Base-by-base conservation (phyloP, 140 eudicot species). In the Ambrosia hybrid region DNA sequence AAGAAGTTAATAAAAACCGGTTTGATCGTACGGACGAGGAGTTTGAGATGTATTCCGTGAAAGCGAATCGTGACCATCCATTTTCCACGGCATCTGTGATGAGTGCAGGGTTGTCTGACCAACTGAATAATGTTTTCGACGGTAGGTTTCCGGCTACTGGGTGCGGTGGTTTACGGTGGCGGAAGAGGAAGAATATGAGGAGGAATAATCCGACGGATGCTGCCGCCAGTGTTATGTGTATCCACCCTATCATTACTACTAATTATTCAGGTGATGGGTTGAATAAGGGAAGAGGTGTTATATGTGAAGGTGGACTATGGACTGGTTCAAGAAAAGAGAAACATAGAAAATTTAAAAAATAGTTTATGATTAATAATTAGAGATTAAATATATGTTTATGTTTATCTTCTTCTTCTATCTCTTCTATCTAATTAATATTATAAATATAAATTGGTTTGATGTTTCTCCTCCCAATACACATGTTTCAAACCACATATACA, bases 101-200 rank as follows among this genome's bases (percentile, higher is more conserved):
- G 3, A 90, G 90, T 1, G 91, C 67, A 39, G 96, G 98, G 78
- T 92, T 88, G 67, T 92, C 95, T n/a, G 83, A 69, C 98, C 98
- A 92, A 6, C 36, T 80, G 79, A 92, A 92, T 56, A 81, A 33
- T 0, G 81, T 75, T 34, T 72, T 86, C 0, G 87, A 51, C 1
- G 86, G 57, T 16, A 17, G 34, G 34, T 43, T n/a, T 37, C 79
- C 68, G 73, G 80, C 36, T 15, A 33, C 10, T 4, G 74, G 65
- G 55, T 21, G 74, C 2, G 78, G 49, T 21, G 73, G 66, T 62
- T 30, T 71, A 33, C 53, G 68, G 65, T 63, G 56, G 67, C 65
- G 36, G 60, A 86, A 9, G 17, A 81, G 48, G 57, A 75, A 41
- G 11, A 84, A 9, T 10, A 82, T 56, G 34, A 84, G 41, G 15